Evolutionary conservation across 1,284 basidiomycete species (phyloP), one percentile per base, ranked within the genome.

Genomic region (Pseudomicrostroma phylloplanum): DNA sequence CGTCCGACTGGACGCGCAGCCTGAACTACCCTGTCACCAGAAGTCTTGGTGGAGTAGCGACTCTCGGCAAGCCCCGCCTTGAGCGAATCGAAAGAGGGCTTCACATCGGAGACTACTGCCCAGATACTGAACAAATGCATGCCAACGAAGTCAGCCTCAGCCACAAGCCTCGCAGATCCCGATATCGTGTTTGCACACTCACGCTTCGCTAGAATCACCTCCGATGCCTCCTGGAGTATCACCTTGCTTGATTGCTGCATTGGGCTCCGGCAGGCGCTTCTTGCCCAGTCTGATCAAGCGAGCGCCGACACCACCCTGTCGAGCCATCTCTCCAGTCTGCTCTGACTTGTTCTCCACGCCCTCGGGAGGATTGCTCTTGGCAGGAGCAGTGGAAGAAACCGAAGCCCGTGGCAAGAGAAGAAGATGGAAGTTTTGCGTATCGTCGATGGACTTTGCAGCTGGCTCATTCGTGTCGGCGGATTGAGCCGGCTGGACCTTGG

Each of bases 251-350:
- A 72, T 43, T 9, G 69, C 69, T 2, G 63, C 68, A 48, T 67
- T 65, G 1, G 69, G 67, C 23, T 67, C 70, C 0, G 70, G 70
- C 64, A 72, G 58, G 4, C 71, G 56, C 63, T 72, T 72, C 59
- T 71, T 71, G 0, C 71, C 69, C 19, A 72, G 62, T 26, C 66
- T 60, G 7, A 72, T 58, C 12, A 69, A 58, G 25, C 71, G 71
- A 39, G 64, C 71, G 15, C 69, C 67, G 17, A 63, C 48, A 48
- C 61, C 61, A 3, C 25, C 23, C 63, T 67, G 56, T 67, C 63
- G 58, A 11, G 68, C 63, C 36, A 58, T 60, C 17, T 61, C 57
- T n/a, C 61, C 61, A 41, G 40, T 60, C 17, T 56, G 55, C 8
- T 21, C 58, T 13, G 60, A 55, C 42, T 19, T 25, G 17, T 54